Base-by-base conservation (phyloP, 2,329 filamentous ascomycete genomes). In the Bipolaris cookei region DNA sequence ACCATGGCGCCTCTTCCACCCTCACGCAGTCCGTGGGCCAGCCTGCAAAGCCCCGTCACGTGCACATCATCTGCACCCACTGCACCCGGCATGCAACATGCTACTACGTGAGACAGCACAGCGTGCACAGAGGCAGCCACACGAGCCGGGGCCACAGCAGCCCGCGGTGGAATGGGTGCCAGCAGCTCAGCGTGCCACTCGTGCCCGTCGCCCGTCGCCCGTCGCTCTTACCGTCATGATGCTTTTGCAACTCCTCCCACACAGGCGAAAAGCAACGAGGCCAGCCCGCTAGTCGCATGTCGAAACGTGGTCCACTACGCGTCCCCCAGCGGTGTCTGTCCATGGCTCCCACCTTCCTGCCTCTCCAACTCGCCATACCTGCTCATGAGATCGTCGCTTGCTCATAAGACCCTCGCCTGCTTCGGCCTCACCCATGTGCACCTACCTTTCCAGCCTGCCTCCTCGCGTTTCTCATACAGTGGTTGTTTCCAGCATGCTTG, bases 281-380 rank as follows among this genome's bases (percentile, higher is more conserved):
- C 46, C 44, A n/a, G 30, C 56, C 51, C 50, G 42, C 30, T 56
- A 51, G 52, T 38, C n/a, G 42, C 30, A 2, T 43, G 8, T 34
- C 23, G 16, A 38, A 34, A 39, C 11, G 48, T 52, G 54, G 54
- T 46, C 53, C 54, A 44, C 54, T 38, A 51, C 52, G 34, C 37
- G 21, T 37, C 42, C 43, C 47, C 43, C 51, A 46, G 47, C 48
- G 8, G 38, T 46, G 28, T 30, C 32, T 37, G 41, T 13, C 55
- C 62, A 64, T 58, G 54, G 56, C 46, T 50, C 43, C 37, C 45
- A 11, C 16, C 48, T 20, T 16, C 41, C 60, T 60, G 65, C 56
- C 51, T 49, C 58, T 41, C 62, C 59, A 51, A 46, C 39, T 56
- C 55, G 53, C 59, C 67, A 62, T 68, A 66, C 68, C 67, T 20